Evolutionary conservation across 192 early-diverging fungal species (phyloP), one percentile per base, ranked within the genome.

Genomic region (Gaertneriomyces sp.): DNA sequence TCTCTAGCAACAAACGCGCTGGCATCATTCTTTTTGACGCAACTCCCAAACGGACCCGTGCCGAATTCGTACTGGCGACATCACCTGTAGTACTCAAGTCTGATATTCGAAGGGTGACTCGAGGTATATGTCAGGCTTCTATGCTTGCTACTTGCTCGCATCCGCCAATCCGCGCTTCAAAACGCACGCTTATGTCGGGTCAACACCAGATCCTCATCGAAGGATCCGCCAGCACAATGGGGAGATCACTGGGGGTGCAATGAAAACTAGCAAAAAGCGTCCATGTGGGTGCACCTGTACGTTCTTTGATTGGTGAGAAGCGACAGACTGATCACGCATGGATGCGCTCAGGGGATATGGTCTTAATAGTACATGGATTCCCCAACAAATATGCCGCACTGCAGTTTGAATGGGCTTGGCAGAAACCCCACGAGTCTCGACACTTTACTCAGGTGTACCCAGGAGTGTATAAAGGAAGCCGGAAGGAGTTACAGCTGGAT

Each of bases 331-430:
- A 8, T 65, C 38, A 20, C 62, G 7, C 46, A 40, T 54, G 1
- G 25, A 33, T 33, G 25, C 25, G 25, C 25, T 33, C 25, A 72
- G 74, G 79, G 79, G 60, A 72, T 2, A 79, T 84, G 77, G 69
- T 77, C 3, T 49, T 70, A 4, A 49, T 81, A 8, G 79, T 84
- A 5, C 60, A 72, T 53, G 78, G 78, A 1, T 84, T 84, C 59
- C 75, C 78, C 6, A 78, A 75, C 25, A 70, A 70, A 19, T 66
- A 74, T 5, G 67, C 70, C 6, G 79, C 76, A 4, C 66, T 83
- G n/a, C 81, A 83, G 69, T 81, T 76, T 63, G 76, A 79, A 64
- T 81, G 79, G 76, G 76, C 69, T 20, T 79, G 79, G 79, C 80
- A 82, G 66, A 69, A 76, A 50, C 80, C 80, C 1, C 58, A 75